Conservation (phyloP, 805 yeast genomes). For the Candida ulmi region DNA sequence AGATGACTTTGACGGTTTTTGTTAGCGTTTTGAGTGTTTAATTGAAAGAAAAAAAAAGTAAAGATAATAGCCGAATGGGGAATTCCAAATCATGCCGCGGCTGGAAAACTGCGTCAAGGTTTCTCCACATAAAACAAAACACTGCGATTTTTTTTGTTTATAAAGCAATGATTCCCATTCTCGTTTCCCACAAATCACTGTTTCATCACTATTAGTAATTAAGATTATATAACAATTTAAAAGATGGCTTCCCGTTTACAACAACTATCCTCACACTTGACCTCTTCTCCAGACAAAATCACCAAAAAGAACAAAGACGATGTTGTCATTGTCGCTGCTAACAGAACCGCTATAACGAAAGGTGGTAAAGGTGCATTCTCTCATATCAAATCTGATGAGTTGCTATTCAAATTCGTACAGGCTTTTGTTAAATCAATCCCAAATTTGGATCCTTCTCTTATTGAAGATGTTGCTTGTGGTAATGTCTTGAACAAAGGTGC, state of each 20-base stretch:
- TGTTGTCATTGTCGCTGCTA: constrained; percentile 85
- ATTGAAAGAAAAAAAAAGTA: too few relatives aligned
- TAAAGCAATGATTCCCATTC: too few relatives aligned
- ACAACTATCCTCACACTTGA: constrained; percentile 29
- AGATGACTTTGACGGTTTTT: too few relatives aligned
- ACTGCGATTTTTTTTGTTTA: too few relatives aligned
- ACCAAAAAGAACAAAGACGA: constrained; percentile 43
- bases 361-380: constrained; percentile 86
- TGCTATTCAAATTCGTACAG: constrained; percentile 58
- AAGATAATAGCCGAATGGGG: too few relatives aligned
- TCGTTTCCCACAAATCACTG: too few relatives aligned
- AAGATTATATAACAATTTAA: too few relatives aligned
- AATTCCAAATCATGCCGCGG: too few relatives aligned
- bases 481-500: constrained; percentile 91
- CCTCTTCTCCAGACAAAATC: constrained; percentile 7
- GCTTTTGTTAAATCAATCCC: constrained; percentile 50
- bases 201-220: too few relatives aligned
- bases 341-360: constrained; percentile 84
- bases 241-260: constrained; percentile 30
- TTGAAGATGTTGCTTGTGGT: constrained; percentile 86
- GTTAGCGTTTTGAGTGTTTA: too few relatives aligned
- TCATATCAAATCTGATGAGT: constrained; percentile 76
- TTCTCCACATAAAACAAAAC: too few relatives aligned
- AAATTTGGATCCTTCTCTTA: constrained; percentile 45
- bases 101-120: too few relatives aligned